These are phyloP conservation scores for Chaetoscypha palmicola DNA, from an alignment of 2,329 filamentous ascomycete genomes.

Conservation along the genomic window DNA sequence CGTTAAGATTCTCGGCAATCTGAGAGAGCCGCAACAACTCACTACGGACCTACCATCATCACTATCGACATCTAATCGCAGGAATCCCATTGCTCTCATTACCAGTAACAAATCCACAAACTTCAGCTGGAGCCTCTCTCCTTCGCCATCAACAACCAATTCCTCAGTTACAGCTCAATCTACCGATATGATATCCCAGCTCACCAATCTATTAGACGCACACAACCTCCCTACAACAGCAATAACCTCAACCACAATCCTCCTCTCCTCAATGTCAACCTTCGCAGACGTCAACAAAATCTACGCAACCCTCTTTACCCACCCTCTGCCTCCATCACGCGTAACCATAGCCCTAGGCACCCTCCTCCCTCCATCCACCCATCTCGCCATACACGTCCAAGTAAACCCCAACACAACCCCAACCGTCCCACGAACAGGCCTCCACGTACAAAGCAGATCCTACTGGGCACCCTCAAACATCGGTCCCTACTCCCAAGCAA, in stretches of 20 bases:
- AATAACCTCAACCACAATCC: constrained; percentile 54
- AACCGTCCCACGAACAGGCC: constrained; percentile 42
- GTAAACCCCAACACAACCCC: constrained; percentile 40
- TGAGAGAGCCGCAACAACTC: constrained; percentile 3
- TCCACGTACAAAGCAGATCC: constrained; percentile 88
- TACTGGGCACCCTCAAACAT: constrained; percentile 99
- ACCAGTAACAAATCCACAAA: not conserved
- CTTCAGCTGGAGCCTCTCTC: constrained; percentile 15
- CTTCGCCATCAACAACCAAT: not conserved
- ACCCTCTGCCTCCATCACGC: constrained; percentile 76
- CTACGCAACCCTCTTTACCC: constrained; percentile 68
- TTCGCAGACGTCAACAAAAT: constrained; percentile 69
- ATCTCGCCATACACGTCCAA: constrained; percentile 50
- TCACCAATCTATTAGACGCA: constrained; percentile 36
- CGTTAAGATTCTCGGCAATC: constrained; percentile 12
- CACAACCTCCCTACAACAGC: constrained; percentile 32
- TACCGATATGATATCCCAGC: constrained; percentile 39
- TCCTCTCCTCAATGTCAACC: constrained; percentile 72
- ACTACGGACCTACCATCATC: not conserved
- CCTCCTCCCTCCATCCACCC: constrained; percentile 52
- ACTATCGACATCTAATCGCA: not conserved
- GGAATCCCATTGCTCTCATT: too few relatives aligned
- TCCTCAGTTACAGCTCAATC: constrained; percentile 42
- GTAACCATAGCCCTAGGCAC: constrained; percentile 76
- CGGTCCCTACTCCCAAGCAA: constrained; percentile 90